These are phyloP conservation scores for Asclepias syriaca DNA, from an alignment of 257 asterid species.

Conservation along the genomic window DNA sequence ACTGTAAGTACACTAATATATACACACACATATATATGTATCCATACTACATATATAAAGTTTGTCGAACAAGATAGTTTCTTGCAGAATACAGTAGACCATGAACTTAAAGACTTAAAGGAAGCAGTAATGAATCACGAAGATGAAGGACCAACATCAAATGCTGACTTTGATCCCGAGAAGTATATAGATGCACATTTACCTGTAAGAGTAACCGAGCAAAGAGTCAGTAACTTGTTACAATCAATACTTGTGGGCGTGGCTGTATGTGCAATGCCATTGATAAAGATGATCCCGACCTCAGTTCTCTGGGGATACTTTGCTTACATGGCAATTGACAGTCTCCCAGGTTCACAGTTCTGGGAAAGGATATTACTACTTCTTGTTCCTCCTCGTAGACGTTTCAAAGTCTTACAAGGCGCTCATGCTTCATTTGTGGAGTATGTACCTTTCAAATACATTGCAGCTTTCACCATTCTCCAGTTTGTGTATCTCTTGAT, in stretches of 20 bases:
- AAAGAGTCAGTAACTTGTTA: conserved; percentile 80
- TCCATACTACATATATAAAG: not conserved
- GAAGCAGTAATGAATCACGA: conserved; percentile 73
- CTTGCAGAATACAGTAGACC: conserved; percentile 54
- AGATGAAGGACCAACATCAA: conserved; percentile 32
- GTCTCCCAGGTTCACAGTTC: conserved; percentile 92
- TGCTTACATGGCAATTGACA: conserved; percentile 97
- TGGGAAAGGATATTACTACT: conserved; percentile 87
- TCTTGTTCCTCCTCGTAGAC: conserved; percentile 73
- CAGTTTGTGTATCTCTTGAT: conserved; percentile 54
- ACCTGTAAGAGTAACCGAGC: conserved; percentile 96
- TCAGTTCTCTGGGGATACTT: conserved; percentile 97
- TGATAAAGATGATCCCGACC: conserved; percentile 77
- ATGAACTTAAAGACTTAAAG: conserved; percentile 67
- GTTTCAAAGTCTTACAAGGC: conserved; percentile 77
- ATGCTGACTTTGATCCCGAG: conserved; percentile 55
- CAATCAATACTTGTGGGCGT: conserved; percentile 83
- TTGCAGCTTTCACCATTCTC: conserved; percentile 59
- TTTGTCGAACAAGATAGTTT: not conserved
- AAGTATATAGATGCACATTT: conserved; percentile 73
- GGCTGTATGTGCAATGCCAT: conserved; percentile 60
- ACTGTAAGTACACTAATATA: conserved; percentile 33
- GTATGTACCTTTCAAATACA: conserved; percentile 78
- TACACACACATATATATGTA: too few species aligned
- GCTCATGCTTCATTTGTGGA: conserved; percentile 78